Evolutionary conservation across 108 stramenopile species (phyloP).

Genomic region (Bacterosira constricta): DNA sequence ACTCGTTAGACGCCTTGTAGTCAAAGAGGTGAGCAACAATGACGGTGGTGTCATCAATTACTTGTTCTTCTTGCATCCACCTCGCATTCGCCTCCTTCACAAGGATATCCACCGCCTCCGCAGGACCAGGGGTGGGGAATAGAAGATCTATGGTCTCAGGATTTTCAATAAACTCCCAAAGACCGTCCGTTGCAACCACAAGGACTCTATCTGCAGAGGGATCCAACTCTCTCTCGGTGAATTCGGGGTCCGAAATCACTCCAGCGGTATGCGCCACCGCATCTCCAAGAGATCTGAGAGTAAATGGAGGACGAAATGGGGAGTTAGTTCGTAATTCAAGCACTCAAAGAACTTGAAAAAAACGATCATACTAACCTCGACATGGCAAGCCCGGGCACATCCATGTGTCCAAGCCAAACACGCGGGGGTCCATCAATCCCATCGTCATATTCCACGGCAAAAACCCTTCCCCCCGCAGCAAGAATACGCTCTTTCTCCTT

Average conservation of each 20-base stretch:
- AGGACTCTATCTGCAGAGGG: conserved; percentile 85
- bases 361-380: conserved; percentile 55
- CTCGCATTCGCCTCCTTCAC: conserved; percentile 91
- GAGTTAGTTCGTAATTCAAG: background rate
- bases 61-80: conserved; percentile 98
- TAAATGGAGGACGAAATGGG: background rate
- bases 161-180: conserved; percentile 97
- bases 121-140: conserved; percentile 76
- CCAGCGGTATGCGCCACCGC: conserved; percentile 97
- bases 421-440: conserved; percentile 98
- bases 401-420: conserved; percentile 98
- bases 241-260: conserved; percentile 96
- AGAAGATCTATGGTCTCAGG: conserved; percentile 94
- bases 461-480: conserved; percentile 94
- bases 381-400: conserved; percentile 99
- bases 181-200: conserved; percentile 96
- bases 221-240: conserved; percentile 82
- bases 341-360: background rate
- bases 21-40: conserved; percentile 94
- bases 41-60: conserved; percentile 98
- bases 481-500: conserved; percentile 95
- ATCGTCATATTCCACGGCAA: conserved; percentile 98
- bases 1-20: conserved; percentile 63
- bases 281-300: conserved; percentile 91
- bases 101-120: conserved; percentile 88